Base-by-base conservation (phyloP, 2,329 filamentous ascomycete species). In the Aspergillus japonicus region DNA sequence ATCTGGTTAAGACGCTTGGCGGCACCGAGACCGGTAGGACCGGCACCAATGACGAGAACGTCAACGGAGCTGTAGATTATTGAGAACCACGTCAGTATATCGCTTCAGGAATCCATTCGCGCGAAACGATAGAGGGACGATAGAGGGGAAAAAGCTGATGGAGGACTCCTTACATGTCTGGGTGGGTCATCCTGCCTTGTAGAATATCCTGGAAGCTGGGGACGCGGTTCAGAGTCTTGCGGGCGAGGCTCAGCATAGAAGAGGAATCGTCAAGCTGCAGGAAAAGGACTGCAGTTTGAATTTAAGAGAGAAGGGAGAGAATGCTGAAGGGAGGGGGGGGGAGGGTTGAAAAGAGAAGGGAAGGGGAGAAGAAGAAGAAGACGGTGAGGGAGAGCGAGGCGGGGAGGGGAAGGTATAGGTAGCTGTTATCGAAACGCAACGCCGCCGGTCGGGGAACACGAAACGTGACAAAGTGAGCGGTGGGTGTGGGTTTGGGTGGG, bases 1-100 rank as follows among this genome's bases (percentile, higher is more conserved):
- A 97, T 88, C 81, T 99, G 95, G 80, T 98, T 90, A 68, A 99
- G 87, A 77, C 95, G 91, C 85, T 99, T 99, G 71, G 95, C 95
- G 77, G 95, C 95, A 84, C 95, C 95, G 70, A 98, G 87, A 81
- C 95, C 95, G 74, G 95, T 98, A 71, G 95, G 95, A 75, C 95
- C 95, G 81, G 94, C 94, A 75, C 95, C 95, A 82, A 98, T 97
- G 79, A 99, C 88, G 76, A 99, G 91, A 70, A 99, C 90, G 81
- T 99, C 95, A 77, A 98, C 92, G 74, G 92, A 89, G 78, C 92
- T 96, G 78, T 14, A 53, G 56, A 71, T 26, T 64, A 56, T 52
- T 47, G 26, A 14, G 55, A 51, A 50, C 50, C 50, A 29, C 24
- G 49, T 71, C 47, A 66, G 66, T 56, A 51, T 56, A 51, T 39